Base-by-base conservation (phyloP, 1,284 basidiomycete species). In the Megacollybia platyphylla region DNA sequence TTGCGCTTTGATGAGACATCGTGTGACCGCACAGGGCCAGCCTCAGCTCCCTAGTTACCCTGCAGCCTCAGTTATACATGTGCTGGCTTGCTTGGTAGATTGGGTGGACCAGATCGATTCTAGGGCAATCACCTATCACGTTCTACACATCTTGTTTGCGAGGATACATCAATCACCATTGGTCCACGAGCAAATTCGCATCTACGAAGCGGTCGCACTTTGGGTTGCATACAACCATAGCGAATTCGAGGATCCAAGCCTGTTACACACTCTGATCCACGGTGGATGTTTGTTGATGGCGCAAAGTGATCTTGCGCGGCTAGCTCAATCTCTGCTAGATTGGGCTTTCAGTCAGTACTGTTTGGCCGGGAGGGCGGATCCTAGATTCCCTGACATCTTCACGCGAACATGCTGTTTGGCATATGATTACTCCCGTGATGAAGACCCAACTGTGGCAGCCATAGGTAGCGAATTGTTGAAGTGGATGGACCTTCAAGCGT, bases 161-260 rank as follows among this genome's bases (percentile, higher is more conserved):
- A 67, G 70, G 32, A 63, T 92, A 24, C 71, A 85, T 46, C 59
- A 64, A 2, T 76, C 79, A 0, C 79, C 79, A n/a, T 69, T 97
- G 35, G 71, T 94, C 48, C 88, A 89, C 54, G 89, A 96, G 54
- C 89, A 96, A 57, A 60, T 81, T 36, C 78, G 92, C 5, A 63
- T 85, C 26, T 57, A 93, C 27, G 81, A 87, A 44, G 74, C 79
- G 0, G 62, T 96, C 18, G 77, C 75, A 15, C 57, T 94, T 10
- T 79, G 86, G 68, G 67, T 89, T 20, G 68, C 88, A 2, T 64
- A 71, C 18, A 71, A 76, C 44, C 54, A 64, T 36, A 53, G 62
- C 29, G 68, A 76, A 36, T 81, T 89, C 52, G 31, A 56, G 13
- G 68, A 83, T 47, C 55, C 65, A 2, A 71, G 70, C 6, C 60